phyloP scores from a whole-genome alignment of 495 filamentous ascomycete species.

The Collariella sp. region DNA sequence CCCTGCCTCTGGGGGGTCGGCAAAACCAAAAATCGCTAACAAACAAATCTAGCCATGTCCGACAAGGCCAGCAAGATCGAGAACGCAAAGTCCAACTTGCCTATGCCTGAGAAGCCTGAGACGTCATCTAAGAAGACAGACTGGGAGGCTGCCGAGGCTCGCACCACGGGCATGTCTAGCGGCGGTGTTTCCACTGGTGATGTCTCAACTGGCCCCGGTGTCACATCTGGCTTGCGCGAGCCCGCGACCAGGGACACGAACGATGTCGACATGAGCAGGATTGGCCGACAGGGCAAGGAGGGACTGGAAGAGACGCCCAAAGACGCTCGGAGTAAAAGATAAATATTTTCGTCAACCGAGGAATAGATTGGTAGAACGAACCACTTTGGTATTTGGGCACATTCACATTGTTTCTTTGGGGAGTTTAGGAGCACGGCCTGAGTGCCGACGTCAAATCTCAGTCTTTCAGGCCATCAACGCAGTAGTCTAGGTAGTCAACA shows the following conservation, averaged over 20 bases:
- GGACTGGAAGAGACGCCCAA: conserved; percentile 1
- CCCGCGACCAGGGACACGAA: conserved; percentile 51
- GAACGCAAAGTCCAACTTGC: conserved; percentile 58
- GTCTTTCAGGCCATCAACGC: no score
- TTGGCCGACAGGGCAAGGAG: conserved; percentile 44
- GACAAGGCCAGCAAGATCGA: conserved; percentile 58
- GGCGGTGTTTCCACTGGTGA: conserved; percentile 44
- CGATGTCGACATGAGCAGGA: conserved; percentile 36
- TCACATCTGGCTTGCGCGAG: conserved; percentile 48
- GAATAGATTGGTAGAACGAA: background rate
- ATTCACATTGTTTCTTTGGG: no score
- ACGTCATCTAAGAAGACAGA: conserved; percentile 62
- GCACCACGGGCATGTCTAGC: conserved; percentile 55
- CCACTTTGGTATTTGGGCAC: background rate
- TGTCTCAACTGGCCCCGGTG: conserved; percentile 43
- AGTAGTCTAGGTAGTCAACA: no score
- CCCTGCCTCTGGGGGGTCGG: background rate
- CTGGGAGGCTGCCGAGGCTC: conserved; percentile 61
- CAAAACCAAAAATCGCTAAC: background rate
- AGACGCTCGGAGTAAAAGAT: conserved; percentile 3
- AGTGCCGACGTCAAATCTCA: no score
- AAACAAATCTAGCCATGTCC: conserved; percentile 20
- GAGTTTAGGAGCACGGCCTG: background rate
- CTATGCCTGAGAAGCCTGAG: conserved; percentile 63
- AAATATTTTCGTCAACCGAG: background rate